These are phyloP conservation scores for Eutrema salsugineum DNA, from an alignment of 441 rosid species.

Conservation along the genomic window DNA sequence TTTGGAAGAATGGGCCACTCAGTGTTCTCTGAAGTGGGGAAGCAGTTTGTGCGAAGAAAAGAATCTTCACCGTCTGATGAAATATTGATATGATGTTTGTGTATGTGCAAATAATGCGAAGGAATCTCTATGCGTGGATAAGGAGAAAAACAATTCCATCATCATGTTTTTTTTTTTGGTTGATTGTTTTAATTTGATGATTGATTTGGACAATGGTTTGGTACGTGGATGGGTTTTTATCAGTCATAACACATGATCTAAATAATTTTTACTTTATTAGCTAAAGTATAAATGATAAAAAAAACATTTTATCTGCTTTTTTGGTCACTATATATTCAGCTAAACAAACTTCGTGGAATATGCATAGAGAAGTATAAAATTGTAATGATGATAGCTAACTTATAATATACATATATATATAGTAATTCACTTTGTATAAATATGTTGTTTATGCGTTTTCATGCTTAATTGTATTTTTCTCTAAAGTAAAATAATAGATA, in stretches of 20 bases:
- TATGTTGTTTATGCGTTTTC: background rate
- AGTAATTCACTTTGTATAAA: background rate
- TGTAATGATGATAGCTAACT: background rate
- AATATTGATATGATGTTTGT: conserved; percentile 15
- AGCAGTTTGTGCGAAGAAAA: conserved; percentile 25
- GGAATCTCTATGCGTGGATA: conserved; percentile 35
- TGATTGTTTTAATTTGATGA: background rate
- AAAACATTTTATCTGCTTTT: background rate
- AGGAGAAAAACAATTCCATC: conserved; percentile 1
- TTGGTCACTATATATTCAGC: background rate
- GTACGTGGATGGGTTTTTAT: conserved; percentile 3
- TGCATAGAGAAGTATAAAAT: background rate
- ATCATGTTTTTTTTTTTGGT: conserved; percentile 15
- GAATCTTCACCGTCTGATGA: conserved; percentile 24
- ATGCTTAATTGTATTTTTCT: background rate
- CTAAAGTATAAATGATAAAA: background rate
- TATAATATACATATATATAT: background rate
- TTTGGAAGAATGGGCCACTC: conserved; percentile 34
- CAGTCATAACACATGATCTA: conserved; percentile 11
- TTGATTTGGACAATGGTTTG: conserved; percentile 9
- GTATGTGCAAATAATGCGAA: conserved; percentile 22
- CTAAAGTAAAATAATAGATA: background rate
- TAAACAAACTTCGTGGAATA: background rate
- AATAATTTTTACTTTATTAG: background rate
- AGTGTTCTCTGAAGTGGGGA: conserved; percentile 29